phyloP scores from a whole-genome alignment of 345 rosid genomes.

The Balakata baccata region DNA sequence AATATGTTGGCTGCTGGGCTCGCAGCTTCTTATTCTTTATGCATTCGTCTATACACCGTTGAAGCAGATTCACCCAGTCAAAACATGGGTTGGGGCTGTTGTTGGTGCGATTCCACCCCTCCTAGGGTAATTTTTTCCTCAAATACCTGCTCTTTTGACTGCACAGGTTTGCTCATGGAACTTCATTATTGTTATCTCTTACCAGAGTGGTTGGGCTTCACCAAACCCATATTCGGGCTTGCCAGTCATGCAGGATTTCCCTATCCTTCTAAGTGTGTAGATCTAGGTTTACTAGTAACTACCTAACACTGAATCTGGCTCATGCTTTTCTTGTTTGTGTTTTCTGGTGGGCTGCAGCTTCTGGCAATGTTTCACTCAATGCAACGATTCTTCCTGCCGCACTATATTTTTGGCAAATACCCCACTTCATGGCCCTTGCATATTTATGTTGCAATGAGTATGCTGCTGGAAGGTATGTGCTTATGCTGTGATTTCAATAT shows the following conservation, averaged over 20 bases:
- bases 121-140: constrained; percentile 61
- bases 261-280: background rate
- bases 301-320: background rate
- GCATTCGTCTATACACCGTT: constrained; percentile 31
- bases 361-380: constrained; percentile 66
- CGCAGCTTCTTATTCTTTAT: constrained; percentile 24
- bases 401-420: constrained; percentile 97
- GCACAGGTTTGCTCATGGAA: background rate
- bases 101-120: constrained; percentile 99
- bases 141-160: background rate
- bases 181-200: background rate
- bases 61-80: constrained; percentile 96
- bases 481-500: constrained; percentile 6
- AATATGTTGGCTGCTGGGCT: constrained; percentile 88
- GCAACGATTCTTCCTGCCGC: constrained; percentile 86
- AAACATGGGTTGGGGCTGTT: constrained; percentile 98
- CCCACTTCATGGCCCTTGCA: constrained; percentile 98
- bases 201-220: background rate
- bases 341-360: constrained; percentile 88
- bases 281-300: background rate
- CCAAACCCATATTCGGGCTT: background rate
- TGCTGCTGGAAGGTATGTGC: constrained; percentile 89
- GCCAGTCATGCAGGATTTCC: background rate
- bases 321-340: constrained; percentile 2
- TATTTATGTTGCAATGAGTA: constrained; percentile 80